phyloP scores from a whole-genome alignment of 768 basidiomycete species.

The Mycena haematopus region DNA sequence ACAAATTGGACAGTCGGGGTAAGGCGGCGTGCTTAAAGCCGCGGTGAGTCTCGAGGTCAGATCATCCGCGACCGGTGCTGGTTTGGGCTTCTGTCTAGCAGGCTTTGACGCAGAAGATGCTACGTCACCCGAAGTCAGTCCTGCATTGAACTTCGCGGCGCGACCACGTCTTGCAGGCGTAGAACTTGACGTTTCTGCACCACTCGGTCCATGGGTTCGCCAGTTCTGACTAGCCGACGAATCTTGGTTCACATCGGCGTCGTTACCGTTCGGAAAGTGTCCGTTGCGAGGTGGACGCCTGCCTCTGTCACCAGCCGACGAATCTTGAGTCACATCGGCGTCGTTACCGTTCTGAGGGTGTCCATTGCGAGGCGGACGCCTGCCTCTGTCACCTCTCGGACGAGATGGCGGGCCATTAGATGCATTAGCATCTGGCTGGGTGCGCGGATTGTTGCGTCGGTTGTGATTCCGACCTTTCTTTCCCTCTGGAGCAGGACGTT shows the following conservation, averaged over 20 bases:
- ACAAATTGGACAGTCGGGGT: conserved; percentile 84
- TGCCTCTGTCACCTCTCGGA: too few relatives aligned
- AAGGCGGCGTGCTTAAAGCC: conserved; percentile 71
- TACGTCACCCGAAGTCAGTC: conserved; percentile 36
- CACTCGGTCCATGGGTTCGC: conserved; percentile 2
- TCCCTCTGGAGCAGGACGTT: conserved; percentile 23
- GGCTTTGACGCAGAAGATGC: conserved; percentile 7
- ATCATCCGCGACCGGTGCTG: conserved; percentile 56
- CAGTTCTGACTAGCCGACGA: conserved; percentile 12
- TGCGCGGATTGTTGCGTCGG: conserved; percentile 27
- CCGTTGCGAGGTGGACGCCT: conserved; percentile 9
- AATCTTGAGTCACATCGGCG: too few relatives aligned
- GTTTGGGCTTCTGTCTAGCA: conserved; percentile 19
- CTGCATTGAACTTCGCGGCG: conserved; percentile 43
- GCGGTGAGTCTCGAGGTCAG: conserved; percentile 77
- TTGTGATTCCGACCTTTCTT: conserved; percentile 21
- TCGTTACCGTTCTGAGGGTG: too few relatives aligned
- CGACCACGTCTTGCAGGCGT: conserved; percentile 32
- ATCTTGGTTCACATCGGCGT: conserved; percentile 4
- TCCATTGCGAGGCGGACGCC: too few relatives aligned
- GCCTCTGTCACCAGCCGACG: too few relatives aligned
- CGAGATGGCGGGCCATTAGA: background rate
- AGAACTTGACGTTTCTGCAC: background rate
- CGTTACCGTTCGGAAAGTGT: background rate
- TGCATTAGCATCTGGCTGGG: conserved; percentile 12